A percentile compares a stretch with the other conserved stretches of the same genome.
Evolutionary conservation across 2,329 filamentous ascomycete genomes (phyloP).

Genomic region (Camptophora hylomeconis): DNA sequence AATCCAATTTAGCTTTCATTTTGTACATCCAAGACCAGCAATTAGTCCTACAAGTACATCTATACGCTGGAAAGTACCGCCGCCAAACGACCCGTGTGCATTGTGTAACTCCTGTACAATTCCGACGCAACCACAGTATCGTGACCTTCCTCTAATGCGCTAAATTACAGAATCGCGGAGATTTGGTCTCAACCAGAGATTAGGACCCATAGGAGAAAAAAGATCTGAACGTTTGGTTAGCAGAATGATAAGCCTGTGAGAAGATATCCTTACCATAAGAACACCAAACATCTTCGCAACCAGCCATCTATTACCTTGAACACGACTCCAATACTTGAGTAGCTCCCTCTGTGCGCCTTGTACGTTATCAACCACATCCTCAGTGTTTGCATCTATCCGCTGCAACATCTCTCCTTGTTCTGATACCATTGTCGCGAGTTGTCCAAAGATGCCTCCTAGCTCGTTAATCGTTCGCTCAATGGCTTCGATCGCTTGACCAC

Average conservation of each 20-base stretch:
- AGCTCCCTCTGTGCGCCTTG: slow-evolving; percentile 87
- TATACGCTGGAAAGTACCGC: too few species aligned
- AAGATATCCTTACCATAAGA: slow-evolving; percentile 66
- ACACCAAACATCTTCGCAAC: slow-evolving; percentile 73
- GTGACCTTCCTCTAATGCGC: too few species aligned
- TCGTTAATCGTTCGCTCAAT: slow-evolving; percentile 94
- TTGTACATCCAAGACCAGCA: too few species aligned
- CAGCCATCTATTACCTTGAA: slow-evolving; percentile 90
- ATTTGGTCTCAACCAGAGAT: too few species aligned
- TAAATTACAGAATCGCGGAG: too few species aligned
- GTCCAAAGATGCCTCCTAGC: slow-evolving; percentile 82
- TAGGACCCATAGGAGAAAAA: too few species aligned
- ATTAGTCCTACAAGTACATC: too few species aligned
- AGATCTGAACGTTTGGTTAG: too few species aligned
- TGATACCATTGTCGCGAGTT: slow-evolving; percentile 90
- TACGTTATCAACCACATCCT: slow-evolving; percentile 97
- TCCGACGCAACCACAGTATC: too few species aligned
- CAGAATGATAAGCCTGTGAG: slow-evolving; percentile 29
- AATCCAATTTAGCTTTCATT: too few species aligned
- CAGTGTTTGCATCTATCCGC: slow-evolving; percentile 77
- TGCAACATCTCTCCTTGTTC: slow-evolving; percentile 98
- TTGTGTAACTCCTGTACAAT: too few species aligned
- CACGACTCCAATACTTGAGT: slow-evolving; percentile 91
- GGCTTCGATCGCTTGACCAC: slow-evolving; percentile 89
- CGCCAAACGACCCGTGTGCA: too few species aligned